Evolutionary conservation across 257 asterid species (phyloP).

Genomic region (Solanum paucissectum): DNA sequence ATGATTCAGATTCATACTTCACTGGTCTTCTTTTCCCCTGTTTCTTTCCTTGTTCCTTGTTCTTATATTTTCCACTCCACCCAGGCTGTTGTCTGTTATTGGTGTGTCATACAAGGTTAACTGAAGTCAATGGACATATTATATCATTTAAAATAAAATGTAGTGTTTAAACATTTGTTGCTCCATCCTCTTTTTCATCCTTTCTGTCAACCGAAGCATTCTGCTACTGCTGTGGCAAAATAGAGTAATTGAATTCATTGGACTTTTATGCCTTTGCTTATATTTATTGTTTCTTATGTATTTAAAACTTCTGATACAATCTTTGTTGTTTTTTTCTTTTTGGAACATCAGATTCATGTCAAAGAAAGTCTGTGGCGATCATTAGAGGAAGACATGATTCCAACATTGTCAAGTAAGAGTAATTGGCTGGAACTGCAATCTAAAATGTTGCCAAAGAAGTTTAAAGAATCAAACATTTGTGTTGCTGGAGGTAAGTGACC

Average conservation of each 20-base stretch:
- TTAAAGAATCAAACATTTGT: conserved; percentile 75
- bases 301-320: background rate
- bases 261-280: background rate
- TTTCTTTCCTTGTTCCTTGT: background rate
- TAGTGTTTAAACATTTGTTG: background rate
- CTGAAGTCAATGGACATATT: background rate
- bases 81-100: background rate
- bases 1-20: background rate
- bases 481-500: conserved; percentile 82
- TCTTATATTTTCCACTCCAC: background rate
- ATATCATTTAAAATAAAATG: background rate
- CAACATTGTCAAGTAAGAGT: conserved; percentile 52
- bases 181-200: background rate
- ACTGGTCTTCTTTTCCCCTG: background rate
- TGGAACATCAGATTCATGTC: conserved; percentile 45
- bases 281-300: background rate
- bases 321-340: conserved; percentile 1
- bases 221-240: background rate
- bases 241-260: background rate
- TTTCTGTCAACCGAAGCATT: background rate
- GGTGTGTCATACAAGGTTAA: background rate
- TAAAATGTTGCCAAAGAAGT: conserved; percentile 50
- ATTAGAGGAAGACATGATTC: conserved; percentile 80
- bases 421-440: conserved; percentile 88
- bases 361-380: conserved; percentile 73